These are phyloP conservation scores for Spathaspora sp. DNA, from an alignment of 1,139 yeast species.

Conservation along the genomic window DNA sequence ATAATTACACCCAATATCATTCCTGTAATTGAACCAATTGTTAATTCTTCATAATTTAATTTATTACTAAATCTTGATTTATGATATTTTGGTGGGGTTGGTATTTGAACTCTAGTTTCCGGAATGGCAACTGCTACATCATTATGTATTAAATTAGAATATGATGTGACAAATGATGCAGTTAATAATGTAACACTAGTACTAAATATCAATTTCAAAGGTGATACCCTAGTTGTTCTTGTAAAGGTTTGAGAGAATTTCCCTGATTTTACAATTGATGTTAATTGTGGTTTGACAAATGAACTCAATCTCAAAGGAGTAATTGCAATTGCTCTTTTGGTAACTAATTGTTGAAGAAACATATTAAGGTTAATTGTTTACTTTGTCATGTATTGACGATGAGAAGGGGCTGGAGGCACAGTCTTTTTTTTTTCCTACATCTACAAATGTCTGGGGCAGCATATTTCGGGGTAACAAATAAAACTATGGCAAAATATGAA, in stretches of 20 bases:
- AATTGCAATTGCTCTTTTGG: background rate
- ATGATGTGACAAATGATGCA: constrained; percentile 1
- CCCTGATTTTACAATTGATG: background rate
- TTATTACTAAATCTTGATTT: constrained; percentile 32
- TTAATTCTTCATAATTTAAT: constrained; percentile 62
- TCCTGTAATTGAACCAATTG: constrained; percentile 70
- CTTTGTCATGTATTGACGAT: background rate
- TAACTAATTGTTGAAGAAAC: background rate
- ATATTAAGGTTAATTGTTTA: background rate
- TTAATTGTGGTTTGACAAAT: background rate
- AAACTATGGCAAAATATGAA: too few relatives aligned
- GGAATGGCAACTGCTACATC: constrained; percentile 10
- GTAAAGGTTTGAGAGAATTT: background rate
- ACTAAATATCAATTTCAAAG: constrained; percentile 13
- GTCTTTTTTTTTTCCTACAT: too few relatives aligned
- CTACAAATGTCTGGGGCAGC: too few relatives aligned
- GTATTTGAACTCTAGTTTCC: constrained; percentile 3
- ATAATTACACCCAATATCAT: constrained; percentile 59
- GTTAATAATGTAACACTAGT: constrained; percentile 12
- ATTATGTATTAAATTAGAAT: constrained; percentile 11
- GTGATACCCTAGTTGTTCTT: too few relatives aligned
- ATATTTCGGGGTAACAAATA: too few relatives aligned
- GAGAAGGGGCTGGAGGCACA: background rate
- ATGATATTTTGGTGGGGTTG: constrained; percentile 1
- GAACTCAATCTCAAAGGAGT: background rate